Evolutionary conservation across 2,329 filamentous ascomycete genomes (phyloP).

Genomic region (Botryotinia narcissicola): DNA sequence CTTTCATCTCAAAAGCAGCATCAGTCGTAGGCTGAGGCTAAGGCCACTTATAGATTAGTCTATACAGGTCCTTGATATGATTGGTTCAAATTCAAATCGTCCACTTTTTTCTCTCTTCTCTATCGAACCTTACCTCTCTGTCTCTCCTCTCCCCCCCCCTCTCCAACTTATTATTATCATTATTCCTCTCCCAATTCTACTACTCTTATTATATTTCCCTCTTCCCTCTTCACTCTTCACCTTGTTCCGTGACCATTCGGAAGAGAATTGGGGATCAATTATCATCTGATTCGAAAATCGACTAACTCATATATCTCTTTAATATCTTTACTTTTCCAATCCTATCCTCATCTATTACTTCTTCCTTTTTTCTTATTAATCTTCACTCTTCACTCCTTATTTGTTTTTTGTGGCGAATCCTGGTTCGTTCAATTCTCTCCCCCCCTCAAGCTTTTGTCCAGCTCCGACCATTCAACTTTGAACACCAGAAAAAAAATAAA

Average conservation of each 20-base stretch:
- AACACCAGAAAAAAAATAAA: neutral
- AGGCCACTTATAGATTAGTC: neutral
- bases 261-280: neutral
- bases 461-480: neutral
- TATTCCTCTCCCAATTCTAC: neutral
- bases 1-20: neutral
- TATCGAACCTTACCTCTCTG: neutral
- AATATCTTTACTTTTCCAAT: neutral
- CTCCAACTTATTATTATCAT: neutral
- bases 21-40: neutral
- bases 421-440: neutral
- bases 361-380: neutral
- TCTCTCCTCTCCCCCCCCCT: neutral
- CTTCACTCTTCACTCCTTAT: neutral
- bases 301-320: neutral
- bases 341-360: neutral
- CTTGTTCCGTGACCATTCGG: neutral
- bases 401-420: neutral
- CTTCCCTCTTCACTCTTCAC: neutral
- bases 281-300: conserved; percentile 4
- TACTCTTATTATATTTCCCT: neutral
- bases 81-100: neutral
- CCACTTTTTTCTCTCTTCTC: neutral
- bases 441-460: neutral
- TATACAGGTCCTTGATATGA: neutral